A percentile compares a stretch with the other conserved stretches of the same genome.
Conservation (phyloP, 495 filamentous ascomycete species). For the Stereocaulon alpinum region DNA sequence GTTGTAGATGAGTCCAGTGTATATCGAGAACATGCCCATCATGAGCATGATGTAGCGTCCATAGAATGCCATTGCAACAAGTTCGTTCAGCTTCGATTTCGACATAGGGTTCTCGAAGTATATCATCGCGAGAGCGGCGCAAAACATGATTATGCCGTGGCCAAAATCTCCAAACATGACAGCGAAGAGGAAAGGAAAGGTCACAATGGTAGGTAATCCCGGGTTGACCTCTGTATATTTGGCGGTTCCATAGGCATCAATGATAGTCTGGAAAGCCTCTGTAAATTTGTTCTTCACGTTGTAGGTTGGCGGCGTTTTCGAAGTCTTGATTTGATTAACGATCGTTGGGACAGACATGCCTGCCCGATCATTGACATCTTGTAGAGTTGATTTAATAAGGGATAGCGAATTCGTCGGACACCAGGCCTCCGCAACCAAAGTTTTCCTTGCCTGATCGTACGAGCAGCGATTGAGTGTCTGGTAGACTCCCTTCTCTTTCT, state of each 20-base stretch:
- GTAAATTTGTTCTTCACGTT: slow-evolving; percentile 97
- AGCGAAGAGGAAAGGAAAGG: slow-evolving; percentile 96
- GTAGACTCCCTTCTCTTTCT: slow-evolving; percentile 98
- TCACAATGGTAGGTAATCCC: slow-evolving; percentile 85
- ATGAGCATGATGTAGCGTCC: slow-evolving; percentile 96
- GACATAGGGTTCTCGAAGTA: slow-evolving; percentile 79
- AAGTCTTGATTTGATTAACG: slow-evolving; percentile 91
- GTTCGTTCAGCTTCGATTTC: slow-evolving; percentile 83
- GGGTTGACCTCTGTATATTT: slow-evolving; percentile 98
- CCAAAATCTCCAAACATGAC: slow-evolving; percentile 99
- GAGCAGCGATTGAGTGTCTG: slow-evolving; percentile 92
- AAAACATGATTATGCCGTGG: slow-evolving; percentile 77
- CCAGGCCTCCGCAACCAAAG: slow-evolving; percentile 96
- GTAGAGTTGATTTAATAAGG: slow-evolving; percentile 88
- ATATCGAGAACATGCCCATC: slow-evolving; percentile 96
- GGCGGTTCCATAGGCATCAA: slow-evolving; percentile 93
- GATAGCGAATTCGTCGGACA: slow-evolving; percentile 82
- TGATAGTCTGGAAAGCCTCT: slow-evolving; percentile 95
- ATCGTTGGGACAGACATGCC: slow-evolving; percentile 93
- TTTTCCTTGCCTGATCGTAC: slow-evolving; percentile 91
- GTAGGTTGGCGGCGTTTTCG: slow-evolving; percentile 93
- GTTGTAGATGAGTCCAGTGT: slow-evolving; percentile 95
- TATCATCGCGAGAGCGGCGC: slow-evolving; percentile 79
- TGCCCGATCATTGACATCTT: slow-evolving; percentile 92
- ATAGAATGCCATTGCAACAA: slow-evolving; percentile 97